Base-by-base conservation (phyloP, 768 basidiomycete species). In the Suillus brevipes region DNA sequence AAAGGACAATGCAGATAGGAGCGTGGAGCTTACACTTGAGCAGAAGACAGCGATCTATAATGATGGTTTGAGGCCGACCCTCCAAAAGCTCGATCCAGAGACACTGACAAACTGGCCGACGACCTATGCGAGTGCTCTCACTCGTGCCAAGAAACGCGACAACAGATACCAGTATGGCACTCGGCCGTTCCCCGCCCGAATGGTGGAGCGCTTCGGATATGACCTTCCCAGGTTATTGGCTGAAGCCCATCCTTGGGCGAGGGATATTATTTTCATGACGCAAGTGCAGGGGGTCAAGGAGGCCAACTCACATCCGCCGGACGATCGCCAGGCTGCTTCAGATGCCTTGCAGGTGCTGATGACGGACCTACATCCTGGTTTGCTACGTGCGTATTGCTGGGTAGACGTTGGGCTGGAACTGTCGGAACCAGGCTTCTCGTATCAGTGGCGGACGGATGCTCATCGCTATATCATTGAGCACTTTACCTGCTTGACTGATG, bases 211-310 rank as follows among this genome's bases (percentile, higher is more conserved):
- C 0, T 18, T 61, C 1, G 60, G 60, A 12, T 61, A 61, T 31
- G 25, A 61, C 4, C 43, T 61, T 2, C n/a, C 18, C 2, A n/a
- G 23, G 4, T 3, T 16, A 0, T 16, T 61, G 28, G 16, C 9
- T n/a, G 23, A 3, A 4, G 10, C 2, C 18, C 31, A 49, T 36
- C 6, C 23, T 9, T 61, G 60, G 60, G 45, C 60, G 34, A 28
- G 36, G 7, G 31, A 43, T 4, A 61, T 61, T 2, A 0, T 61
- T 0, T 61, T 47, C 20, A 61, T 61, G 42, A 49, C n/a, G 1
- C 28, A 61, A 31, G 28, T 61, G 2, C 38, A 61, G 43, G 60
- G 42, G 0, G 36, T 61, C n/a, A 61, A 61, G 14, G 60, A 61
- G 23, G 60, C 23, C 0, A 28, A 61, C 28, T 45, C 49, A 14